Evolutionary conservation across 192 early-diverging fungal species (phyloP).

Genomic region (Bifiguratus adelaidae): DNA sequence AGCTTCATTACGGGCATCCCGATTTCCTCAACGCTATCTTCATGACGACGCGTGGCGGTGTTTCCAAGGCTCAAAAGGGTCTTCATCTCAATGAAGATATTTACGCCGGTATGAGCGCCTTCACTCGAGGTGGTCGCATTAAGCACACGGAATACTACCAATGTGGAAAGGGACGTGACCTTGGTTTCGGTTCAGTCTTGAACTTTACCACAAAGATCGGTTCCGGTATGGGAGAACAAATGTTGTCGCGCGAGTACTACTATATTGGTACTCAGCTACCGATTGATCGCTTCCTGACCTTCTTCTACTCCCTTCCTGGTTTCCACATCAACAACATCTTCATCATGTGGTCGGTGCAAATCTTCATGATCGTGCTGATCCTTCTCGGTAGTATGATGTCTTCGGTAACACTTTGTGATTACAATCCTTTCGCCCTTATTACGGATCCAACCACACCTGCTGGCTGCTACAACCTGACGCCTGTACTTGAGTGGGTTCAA

Average conservation of each 20-base stretch:
- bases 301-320: slow-evolving; percentile 83
- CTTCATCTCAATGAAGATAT: slow-evolving; percentile 90
- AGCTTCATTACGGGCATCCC: slow-evolving; percentile 82
- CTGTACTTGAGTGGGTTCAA: slow-evolving; percentile 73
- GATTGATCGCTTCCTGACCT: slow-evolving; percentile 76
- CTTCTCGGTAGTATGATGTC: slow-evolving; percentile 64
- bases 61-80: slow-evolving; percentile 83
- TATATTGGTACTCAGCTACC: slow-evolving; percentile 78
- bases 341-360: slow-evolving; percentile 70
- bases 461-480: slow-evolving; percentile 62
- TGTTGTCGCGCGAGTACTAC: slow-evolving; percentile 89
- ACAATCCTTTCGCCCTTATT: slow-evolving; percentile 37
- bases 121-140: slow-evolving; percentile 74
- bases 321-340: slow-evolving; percentile 88
- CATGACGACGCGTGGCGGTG: slow-evolving; percentile 80
- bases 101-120: slow-evolving; percentile 85
- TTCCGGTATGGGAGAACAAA: slow-evolving; percentile 89
- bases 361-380: slow-evolving; percentile 71
- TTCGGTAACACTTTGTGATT: slow-evolving; percentile 47
- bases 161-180: slow-evolving; percentile 85
- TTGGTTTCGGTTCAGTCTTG: slow-evolving; percentile 81
- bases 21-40: slow-evolving; percentile 84
- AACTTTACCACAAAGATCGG: slow-evolving; percentile 87
- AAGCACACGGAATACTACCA: slow-evolving; percentile 89
- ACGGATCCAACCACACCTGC: slow-evolving; percentile 27